phyloP scores from a whole-genome alignment of 2,329 filamentous ascomycete genomes.

The Microsporum ferrugineum region DNA sequence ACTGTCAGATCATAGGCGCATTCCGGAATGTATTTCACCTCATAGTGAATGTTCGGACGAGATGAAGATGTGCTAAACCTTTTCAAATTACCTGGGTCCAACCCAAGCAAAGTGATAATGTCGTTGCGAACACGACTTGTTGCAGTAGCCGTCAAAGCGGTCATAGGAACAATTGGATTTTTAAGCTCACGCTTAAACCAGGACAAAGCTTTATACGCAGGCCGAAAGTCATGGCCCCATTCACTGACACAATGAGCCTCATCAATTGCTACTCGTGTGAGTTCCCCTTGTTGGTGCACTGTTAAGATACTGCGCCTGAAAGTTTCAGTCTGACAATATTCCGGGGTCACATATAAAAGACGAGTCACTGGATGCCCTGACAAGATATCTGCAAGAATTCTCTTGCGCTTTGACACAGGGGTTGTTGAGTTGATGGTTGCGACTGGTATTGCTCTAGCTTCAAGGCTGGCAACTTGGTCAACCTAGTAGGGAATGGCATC shows the following conservation, averaged over 20 bases:
- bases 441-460: conserved; percentile 62
- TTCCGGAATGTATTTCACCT: conserved; percentile 54
- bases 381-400: conserved; percentile 68
- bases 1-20: conserved; percentile 20
- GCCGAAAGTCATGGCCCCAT: conserved; percentile 97
- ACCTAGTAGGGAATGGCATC: conserved; percentile 43
- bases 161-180: conserved; percentile 78
- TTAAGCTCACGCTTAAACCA: conserved; percentile 60
- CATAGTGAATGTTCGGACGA: conserved; percentile 78
- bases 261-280: conserved; percentile 81
- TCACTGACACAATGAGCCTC: conserved; percentile 96
- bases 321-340: conserved; percentile 64
- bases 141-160: conserved; percentile 85
- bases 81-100: conserved; percentile 53
- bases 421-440: conserved; percentile 82
- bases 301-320: conserved; percentile 65
- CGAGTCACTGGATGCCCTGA: conserved; percentile 75
- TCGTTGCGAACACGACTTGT: conserved; percentile 71
- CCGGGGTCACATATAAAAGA: conserved; percentile 86
- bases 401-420: conserved; percentile 49
- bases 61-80: conserved; percentile 75
- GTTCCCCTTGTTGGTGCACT: conserved; percentile 67
- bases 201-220: conserved; percentile 71
- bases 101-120: conserved; percentile 61
- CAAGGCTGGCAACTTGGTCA: conserved; percentile 79